These are phyloP conservation scores for Vigna trinervia DNA, from an alignment of 306 rosid species.

Conservation along the genomic window DNA sequence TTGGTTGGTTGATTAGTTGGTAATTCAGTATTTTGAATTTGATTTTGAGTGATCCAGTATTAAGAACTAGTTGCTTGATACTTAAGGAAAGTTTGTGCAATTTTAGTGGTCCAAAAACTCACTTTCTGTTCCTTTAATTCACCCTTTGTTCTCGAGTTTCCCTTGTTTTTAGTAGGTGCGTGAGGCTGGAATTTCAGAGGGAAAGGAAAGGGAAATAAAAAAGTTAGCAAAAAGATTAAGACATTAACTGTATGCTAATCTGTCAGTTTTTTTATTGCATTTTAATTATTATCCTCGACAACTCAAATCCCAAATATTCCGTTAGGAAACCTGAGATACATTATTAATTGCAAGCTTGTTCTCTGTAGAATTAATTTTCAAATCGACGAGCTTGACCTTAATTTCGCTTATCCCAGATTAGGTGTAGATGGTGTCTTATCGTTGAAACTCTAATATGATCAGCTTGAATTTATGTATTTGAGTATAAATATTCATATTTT, in stretches of 20 bases:
- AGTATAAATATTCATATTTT: background rate
- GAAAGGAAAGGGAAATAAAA: background rate
- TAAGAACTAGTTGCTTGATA: background rate
- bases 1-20: background rate
- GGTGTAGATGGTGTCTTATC: background rate
- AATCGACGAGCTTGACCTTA: background rate
- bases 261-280: background rate
- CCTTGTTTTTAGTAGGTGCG: background rate
- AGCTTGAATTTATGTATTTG: slow-evolving; percentile 1
- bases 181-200: background rate
- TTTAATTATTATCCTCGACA: background rate
- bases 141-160: background rate
- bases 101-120: slow-evolving; percentile 13
- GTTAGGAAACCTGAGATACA: slow-evolving; percentile 19
- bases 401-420: slow-evolving; percentile 30
- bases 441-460: slow-evolving; percentile 7
- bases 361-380: slow-evolving; percentile 15
- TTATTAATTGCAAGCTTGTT: background rate
- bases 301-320: background rate
- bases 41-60: background rate
- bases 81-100: slow-evolving; percentile 21
- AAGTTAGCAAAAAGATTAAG: background rate
- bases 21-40: background rate
- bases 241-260: background rate
- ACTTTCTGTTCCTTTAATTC: background rate